phyloP scores from a whole-genome alignment of 352 stramenopile species.

The Globisporangium heterothallicum region DNA sequence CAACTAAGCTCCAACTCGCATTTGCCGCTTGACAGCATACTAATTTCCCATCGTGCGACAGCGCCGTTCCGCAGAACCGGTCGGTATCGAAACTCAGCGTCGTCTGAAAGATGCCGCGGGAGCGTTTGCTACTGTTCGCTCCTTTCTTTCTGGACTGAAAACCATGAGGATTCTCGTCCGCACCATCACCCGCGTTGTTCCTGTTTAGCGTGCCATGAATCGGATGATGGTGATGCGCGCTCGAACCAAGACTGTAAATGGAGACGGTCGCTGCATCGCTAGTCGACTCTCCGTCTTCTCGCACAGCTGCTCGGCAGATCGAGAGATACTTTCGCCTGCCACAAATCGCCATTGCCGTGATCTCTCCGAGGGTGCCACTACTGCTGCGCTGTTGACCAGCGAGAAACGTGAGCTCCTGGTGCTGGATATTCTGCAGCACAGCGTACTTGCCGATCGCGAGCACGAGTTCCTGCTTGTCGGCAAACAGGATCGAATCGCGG shows the following conservation, averaged over 20 bases:
- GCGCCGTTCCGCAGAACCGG: constrained; percentile 39
- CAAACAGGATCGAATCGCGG: constrained; percentile 47
- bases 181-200: background rate
- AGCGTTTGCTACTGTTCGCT: background rate
- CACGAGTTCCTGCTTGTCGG: constrained; percentile 58
- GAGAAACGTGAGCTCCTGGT: constrained; percentile 53
- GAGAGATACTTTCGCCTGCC: constrained; percentile 44
- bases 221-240: constrained; percentile 1
- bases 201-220: background rate
- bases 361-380: constrained; percentile 34
- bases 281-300: background rate
- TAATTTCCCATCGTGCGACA: constrained; percentile 69
- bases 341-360: constrained; percentile 67
- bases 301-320: constrained; percentile 39
- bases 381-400: constrained; percentile 17
- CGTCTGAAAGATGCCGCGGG: constrained; percentile 25
- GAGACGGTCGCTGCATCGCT: constrained; percentile 26
- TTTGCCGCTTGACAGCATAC: constrained; percentile 53
- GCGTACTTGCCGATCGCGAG: constrained; percentile 59
- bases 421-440: constrained; percentile 61
- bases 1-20: constrained; percentile 49
- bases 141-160: constrained; percentile 5
- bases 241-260: constrained; percentile 24
- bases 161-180: background rate
- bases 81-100: constrained; percentile 48